A percentile compares a stretch with the other conserved stretches of the same genome.
These are phyloP conservation scores for Pholiota microspora DNA, from an alignment of 768 basidiomycete genomes.

Conservation along the genomic window DNA sequence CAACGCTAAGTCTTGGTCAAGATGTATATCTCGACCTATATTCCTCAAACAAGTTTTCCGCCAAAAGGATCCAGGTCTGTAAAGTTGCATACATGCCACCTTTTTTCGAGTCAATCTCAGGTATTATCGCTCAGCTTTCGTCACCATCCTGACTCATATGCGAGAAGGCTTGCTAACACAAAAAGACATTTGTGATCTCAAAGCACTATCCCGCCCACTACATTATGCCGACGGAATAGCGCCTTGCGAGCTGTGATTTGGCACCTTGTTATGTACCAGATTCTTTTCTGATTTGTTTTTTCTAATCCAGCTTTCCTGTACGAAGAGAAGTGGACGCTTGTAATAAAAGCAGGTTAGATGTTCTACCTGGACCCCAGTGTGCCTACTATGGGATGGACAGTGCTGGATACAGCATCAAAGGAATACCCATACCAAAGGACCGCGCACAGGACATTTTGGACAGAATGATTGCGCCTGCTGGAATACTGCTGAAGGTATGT, in stretches of 20 bases:
- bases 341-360: slow-evolving; percentile 59
- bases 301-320: slow-evolving; percentile 55
- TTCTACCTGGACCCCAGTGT: slow-evolving; percentile 36
- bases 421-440: slow-evolving; percentile 26
- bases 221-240: slow-evolving; percentile 68
- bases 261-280: not conserved
- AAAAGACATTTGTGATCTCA: slow-evolving; percentile 55
- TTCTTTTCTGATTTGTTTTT: too few species aligned
- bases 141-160: slow-evolving; percentile 88
- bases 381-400: slow-evolving; percentile 41
- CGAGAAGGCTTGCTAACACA: slow-evolving; percentile 62
- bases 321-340: slow-evolving; percentile 75
- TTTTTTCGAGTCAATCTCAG: too few species aligned
- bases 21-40: slow-evolving; percentile 45
- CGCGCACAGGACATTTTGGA: slow-evolving; percentile 43
- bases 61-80: slow-evolving; percentile 69
- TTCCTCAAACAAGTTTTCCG: slow-evolving; percentile 67
- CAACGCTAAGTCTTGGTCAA: slow-evolving; percentile 58
- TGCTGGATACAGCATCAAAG: slow-evolving; percentile 39
- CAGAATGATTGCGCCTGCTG: slow-evolving; percentile 45
- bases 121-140: too few species aligned
- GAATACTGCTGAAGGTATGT: slow-evolving; percentile 47
- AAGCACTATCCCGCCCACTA: slow-evolving; percentile 53
- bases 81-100: too few species aligned
- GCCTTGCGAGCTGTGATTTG: slow-evolving; percentile 73